Base-by-base conservation (phyloP, 108 stramenopile species). In the Schizochytrium sp. region DNA sequence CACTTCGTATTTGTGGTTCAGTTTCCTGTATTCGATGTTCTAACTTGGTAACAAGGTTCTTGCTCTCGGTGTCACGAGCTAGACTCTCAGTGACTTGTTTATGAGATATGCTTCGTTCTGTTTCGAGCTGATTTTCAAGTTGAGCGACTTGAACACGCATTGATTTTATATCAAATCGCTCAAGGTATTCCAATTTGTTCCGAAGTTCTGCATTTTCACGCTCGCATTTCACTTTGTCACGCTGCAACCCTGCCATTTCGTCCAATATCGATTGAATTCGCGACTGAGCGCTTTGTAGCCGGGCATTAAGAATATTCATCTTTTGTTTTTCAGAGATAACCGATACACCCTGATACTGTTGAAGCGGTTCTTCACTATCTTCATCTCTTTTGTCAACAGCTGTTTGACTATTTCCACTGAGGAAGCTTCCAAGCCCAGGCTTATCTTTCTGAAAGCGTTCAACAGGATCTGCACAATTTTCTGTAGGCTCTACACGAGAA, bases 381-480 rank as follows among this genome's bases (percentile, higher is more conserved):
- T n/a, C 1, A n/a, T n/a, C 59, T n/a, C 28, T n/a, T n/a, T n/a
- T n/a, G 19, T 17, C 17, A n/a, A n/a, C 19, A n/a, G 59, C 19
- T 60, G 28, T 17, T n/a, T 60, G 19, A 2, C 28, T 69, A 8
- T 8, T 7, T 69, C 2, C 42, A 44, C 5, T 69, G 64, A 38
- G 64, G 55, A 83, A 83, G 28, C 76, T 83, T 83, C 28, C 76
- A 10, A 83, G 53, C n/a, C 76, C 76, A 46, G 76, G 76, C 28
- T 83, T 83, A n/a, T 83, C 5, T 53, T 40, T 47, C 40, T 53
- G 45, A 2, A 40, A 83, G 38, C 28, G 10, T 0, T 83, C 76
- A 7, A 83, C 28, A 5, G 10, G 50, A 7, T 10, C 53, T 7
- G 49, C 76, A 53, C 10, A n/a, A 8, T 83, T 53, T 69, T 17